Percentiles rank a stretch among this genome's conserved stretches.
Conservation (phyloP, 345 rosid species). For the Nasturtium officinale region DNA sequence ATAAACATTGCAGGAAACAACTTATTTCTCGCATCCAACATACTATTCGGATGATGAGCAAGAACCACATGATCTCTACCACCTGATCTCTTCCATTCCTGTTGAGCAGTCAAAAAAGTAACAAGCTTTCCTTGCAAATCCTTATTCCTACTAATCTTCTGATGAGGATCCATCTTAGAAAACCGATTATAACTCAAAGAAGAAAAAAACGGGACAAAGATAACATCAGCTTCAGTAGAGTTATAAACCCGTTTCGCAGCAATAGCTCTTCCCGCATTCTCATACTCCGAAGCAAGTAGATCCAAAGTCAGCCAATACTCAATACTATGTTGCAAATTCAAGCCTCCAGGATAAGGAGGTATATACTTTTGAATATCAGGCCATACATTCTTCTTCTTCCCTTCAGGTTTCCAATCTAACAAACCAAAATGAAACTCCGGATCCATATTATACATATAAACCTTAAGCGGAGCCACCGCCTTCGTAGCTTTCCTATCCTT, state of each 20-base stretch:
- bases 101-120: constrained; percentile 54
- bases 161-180: constrained; percentile 69
- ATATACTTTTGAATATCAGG: constrained; percentile 65
- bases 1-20: constrained; percentile 83
- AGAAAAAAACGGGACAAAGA: constrained; percentile 89
- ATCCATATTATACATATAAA: constrained; percentile 89
- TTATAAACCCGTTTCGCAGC: constrained; percentile 72
- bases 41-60: constrained; percentile 98
- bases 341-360: constrained; percentile 84
- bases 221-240: constrained; percentile 81
- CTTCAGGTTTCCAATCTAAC: constrained; percentile 69
- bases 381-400: constrained; percentile 54
- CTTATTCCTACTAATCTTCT: constrained; percentile 64
- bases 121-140: constrained; percentile 76
- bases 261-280: constrained; percentile 48
- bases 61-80: constrained; percentile 79
- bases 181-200: constrained; percentile 80
- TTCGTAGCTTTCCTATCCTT: constrained; percentile 9
- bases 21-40: constrained; percentile 77
- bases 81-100: constrained; percentile 80
- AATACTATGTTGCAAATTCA: constrained; percentile 92
- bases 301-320: constrained; percentile 97
- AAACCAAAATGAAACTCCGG: constrained; percentile 91
- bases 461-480: constrained; percentile 52
- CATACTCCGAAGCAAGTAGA: constrained; percentile 75